Evolutionary conservation across 352 stramenopile species (phyloP).

Genomic region (Globisporangium spinosum): DNA sequence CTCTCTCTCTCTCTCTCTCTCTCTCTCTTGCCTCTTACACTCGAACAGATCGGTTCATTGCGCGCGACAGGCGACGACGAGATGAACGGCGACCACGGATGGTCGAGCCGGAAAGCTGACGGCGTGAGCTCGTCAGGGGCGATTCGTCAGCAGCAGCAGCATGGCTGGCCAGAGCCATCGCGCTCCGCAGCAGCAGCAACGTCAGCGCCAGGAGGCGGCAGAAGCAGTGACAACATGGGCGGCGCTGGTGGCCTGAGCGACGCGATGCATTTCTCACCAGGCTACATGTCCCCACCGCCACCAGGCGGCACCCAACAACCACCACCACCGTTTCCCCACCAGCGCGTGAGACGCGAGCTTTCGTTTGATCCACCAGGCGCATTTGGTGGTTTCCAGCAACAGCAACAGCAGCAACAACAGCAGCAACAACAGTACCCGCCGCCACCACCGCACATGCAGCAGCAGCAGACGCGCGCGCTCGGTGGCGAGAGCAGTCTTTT

Average conservation of each 20-base stretch:
- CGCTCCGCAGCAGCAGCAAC: background rate
- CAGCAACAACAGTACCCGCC: background rate
- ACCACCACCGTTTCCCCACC: background rate
- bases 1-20: background rate
- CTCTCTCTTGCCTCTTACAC: background rate
- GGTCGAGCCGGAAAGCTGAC: background rate
- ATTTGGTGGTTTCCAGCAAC: slow-evolving; percentile 7
- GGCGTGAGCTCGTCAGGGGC: background rate
- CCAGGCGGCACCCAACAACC: background rate
- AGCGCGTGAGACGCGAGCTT: slow-evolving; percentile 1
- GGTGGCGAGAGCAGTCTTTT: background rate
- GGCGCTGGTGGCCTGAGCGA: background rate
- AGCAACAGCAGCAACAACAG: slow-evolving; percentile 1
- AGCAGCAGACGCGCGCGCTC: background rate
- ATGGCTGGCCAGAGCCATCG: background rate
- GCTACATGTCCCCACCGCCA: background rate
- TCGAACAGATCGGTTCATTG: background rate
- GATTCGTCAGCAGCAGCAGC: background rate
- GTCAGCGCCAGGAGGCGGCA: background rate
- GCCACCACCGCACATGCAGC: slow-evolving; percentile 1
- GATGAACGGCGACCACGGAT: slow-evolving; percentile 7
- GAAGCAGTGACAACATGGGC: background rate
- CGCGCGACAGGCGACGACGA: background rate
- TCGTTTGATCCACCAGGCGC: slow-evolving; percentile 2
- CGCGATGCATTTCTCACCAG: slow-evolving; percentile 1